Base-by-base conservation (phyloP, 78 protist genomes). In the Dictyostelium capitatum region DNA sequence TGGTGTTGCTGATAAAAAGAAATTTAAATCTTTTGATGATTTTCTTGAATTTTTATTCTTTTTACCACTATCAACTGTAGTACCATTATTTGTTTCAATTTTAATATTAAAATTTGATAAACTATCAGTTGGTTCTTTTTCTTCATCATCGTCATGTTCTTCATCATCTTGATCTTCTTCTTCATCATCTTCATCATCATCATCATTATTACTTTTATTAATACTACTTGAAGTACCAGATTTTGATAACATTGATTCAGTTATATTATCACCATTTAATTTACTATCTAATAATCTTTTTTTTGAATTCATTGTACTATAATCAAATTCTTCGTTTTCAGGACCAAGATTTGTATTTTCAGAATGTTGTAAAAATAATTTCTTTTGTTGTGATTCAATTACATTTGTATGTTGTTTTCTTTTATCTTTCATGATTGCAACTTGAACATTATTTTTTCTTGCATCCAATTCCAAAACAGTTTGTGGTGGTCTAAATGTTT, bases 401-500 rank as follows among this genome's bases (percentile, higher is more conserved):
- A 23, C 79, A 4, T 41, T 67, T 1, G n/a, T 46, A 43, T 85
- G 94, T 1, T 73, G 6, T 67, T 78, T 65, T 72, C 95, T 54
- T 67, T 70, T 80, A 23, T 73, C 85, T 30, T 85, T 50, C 97
- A 91, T 90, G 37, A 74, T 48, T 10, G 75, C 30, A 19, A 53
- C 79, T 47, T 62, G 54, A 25, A 69, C 50, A 14, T 69, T 23
- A 14, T 51, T 28, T 9, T 30, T 74, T 69, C 51, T 48, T 17
- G 47, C 51, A 67, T 72, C 82, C 10, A 85, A 7, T 57, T 96
- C 98, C 6, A 96, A 94, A 0, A 96, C 84, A 17, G 98, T 94
- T 65, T 90, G 95, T n/a, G 82, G 37, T 19, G 94, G 96, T 41
- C 82, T 46, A 67, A 80, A 96, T 62, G 81, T 30, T 46, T 43